Evolutionary conservation across 2,329 filamentous ascomycete genomes (phyloP), one percentile per base, ranked within the genome.

Genomic region (Leptographium lundbergii): DNA sequence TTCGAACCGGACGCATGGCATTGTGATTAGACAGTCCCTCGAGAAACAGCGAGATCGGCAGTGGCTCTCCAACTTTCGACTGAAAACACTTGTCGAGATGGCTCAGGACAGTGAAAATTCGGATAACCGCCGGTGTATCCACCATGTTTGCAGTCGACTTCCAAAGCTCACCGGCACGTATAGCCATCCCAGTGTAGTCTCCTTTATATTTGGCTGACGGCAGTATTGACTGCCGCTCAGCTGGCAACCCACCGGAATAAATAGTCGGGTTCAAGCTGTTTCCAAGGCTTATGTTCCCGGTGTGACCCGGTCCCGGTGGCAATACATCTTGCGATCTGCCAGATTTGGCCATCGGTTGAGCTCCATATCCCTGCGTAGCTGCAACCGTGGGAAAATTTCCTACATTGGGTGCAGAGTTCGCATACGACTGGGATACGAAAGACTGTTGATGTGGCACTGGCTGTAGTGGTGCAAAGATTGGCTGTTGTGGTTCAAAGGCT

Each of bases 21-120:
- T 78, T 77, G 58, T 78, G 76, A 56, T 77, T 78, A n/a, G 76
- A 77, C 36, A 85, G 66, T 1, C 77, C 79, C 58, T 82, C 84
- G 59, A 77, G 80, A 62, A 87, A 82, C 69, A 84, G 76, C 14
- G 71, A 70, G 39, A 91, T 67, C 10, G 78, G 74, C 1, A 82
- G 80, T 48, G 77, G 75, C 61, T 83, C 76, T 19, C 73, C 73
- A 67, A 85, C 89, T 55, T 75, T 75, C 19, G 77, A 69, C 51
- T 77, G 74, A 66, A 85, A 89, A 42, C 75, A 76, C 58, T 77
- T 76, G 59, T 80, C 75, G 57, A 84, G 72, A 67, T 87, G 82
- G 66, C 86, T 77, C 50, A 91, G 76, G 11, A 88, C 74, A 54
- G 83, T 77, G 61, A 81, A 80, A 19, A 88, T 75, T 63, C 83